phyloP scores from a whole-genome alignment of 768 basidiomycete genomes.

The Postia placenta region DNA sequence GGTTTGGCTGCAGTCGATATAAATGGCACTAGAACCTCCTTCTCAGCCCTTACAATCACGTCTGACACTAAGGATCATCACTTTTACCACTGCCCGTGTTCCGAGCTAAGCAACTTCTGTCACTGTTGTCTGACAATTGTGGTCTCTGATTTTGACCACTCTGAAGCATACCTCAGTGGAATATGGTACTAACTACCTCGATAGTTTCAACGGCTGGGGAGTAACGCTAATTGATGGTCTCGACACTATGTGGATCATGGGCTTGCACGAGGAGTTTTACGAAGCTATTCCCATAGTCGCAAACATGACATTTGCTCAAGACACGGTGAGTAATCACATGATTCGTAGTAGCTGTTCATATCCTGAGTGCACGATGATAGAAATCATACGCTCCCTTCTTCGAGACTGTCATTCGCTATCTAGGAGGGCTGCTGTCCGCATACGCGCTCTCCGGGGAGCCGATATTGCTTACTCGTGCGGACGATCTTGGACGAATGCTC shows the following conservation, averaged over 20 bases:
- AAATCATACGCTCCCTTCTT: constrained; percentile 50
- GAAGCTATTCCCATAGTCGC: constrained; percentile 53
- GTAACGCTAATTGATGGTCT: constrained; percentile 75
- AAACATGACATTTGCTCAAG: constrained; percentile 42
- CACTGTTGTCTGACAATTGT: too few species aligned
- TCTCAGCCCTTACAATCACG: too few species aligned
- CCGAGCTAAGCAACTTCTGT: too few species aligned
- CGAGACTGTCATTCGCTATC: constrained; percentile 83
- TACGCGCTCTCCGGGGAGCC: constrained; percentile 67
- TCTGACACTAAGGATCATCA: too few species aligned
- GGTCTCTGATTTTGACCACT: not conserved
- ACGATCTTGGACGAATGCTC: constrained; percentile 70
- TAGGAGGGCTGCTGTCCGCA: constrained; percentile 82
- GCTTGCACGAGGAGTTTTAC: constrained; percentile 60
- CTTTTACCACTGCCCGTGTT: too few species aligned
- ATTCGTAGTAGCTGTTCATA: not conserved
- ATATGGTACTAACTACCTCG: not conserved
- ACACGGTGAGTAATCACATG: constrained; percentile 29
- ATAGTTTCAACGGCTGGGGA: constrained; percentile 78
- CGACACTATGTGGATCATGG: constrained; percentile 84
- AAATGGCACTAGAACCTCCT: too few species aligned
- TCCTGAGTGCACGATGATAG: constrained; percentile 7
- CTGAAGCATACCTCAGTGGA: too few species aligned
- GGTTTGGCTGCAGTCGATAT: too few species aligned
- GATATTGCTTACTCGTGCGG: constrained; percentile 60